Evolutionary conservation across 352 stramenopile genomes (phyloP).

Genomic region (Phytophthora melonis): DNA sequence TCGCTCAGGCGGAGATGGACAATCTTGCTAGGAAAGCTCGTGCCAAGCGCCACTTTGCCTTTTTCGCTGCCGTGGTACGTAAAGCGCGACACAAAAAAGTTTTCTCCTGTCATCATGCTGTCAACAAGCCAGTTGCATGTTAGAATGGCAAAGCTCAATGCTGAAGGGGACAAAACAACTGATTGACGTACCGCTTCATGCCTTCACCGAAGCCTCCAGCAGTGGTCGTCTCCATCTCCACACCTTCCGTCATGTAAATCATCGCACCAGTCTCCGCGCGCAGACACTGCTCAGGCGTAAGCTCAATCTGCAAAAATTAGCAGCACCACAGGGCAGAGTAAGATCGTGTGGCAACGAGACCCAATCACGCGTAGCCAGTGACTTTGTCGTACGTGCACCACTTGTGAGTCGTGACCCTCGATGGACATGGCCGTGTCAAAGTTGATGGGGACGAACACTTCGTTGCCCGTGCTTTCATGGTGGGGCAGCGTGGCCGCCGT

Average conservation of each 20-base stretch:
- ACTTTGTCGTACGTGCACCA: slow-evolving; percentile 68
- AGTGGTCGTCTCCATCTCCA: slow-evolving; percentile 92
- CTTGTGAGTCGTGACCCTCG: slow-evolving; percentile 88
- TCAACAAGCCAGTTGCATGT: neutral
- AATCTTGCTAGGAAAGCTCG: slow-evolving; percentile 92
- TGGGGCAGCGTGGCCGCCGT: slow-evolving; percentile 24
- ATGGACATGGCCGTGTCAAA: slow-evolving; percentile 83
- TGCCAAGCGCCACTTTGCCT: slow-evolving; percentile 91
- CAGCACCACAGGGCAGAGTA: slow-evolving; percentile 3
- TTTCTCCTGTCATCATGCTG: slow-evolving; percentile 83
- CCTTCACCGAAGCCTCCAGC: slow-evolving; percentile 91
- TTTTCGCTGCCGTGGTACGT: slow-evolving; percentile 66
- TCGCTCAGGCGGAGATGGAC: slow-evolving; percentile 88
- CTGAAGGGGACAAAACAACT: slow-evolving; percentile 53
- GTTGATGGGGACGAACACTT: slow-evolving; percentile 82
- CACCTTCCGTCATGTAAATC: slow-evolving; percentile 96
- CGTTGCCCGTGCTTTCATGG: slow-evolving; percentile 52
- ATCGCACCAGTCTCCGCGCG: slow-evolving; percentile 94
- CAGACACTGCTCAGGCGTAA: slow-evolving; percentile 92
- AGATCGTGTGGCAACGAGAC: neutral
- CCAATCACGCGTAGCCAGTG: neutral
- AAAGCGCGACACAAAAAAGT: slow-evolving; percentile 85
- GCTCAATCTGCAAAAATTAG: slow-evolving; percentile 64
- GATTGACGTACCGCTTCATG: slow-evolving; percentile 81
- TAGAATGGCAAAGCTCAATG: neutral